Conservation (phyloP, 192 early-diverging fungal species). For the Ramicandelaber brevisporus region DNA sequence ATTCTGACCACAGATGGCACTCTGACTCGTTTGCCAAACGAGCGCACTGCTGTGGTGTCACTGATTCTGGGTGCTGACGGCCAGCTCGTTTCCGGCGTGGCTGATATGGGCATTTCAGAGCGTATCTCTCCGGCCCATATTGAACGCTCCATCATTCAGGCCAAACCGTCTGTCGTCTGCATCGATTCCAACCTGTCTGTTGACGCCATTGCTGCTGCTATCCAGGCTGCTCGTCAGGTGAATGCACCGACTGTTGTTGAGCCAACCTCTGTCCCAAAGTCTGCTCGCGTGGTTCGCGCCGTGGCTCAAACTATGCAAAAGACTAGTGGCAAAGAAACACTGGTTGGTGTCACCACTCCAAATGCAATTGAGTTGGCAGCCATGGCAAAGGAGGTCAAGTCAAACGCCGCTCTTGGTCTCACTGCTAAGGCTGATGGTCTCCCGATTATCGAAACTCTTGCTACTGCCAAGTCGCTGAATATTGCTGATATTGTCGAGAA, state of each 20-base stretch:
- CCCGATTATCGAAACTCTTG: constrained; percentile 4
- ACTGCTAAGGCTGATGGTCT: not conserved
- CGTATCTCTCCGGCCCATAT: constrained; percentile 10
- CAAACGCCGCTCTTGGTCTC: not conserved
- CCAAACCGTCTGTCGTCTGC: constrained; percentile 17
- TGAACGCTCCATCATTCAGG: constrained; percentile 1
- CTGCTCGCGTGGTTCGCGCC: constrained; percentile 22
- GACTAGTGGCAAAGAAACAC: constrained; percentile 1
- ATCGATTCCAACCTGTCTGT: constrained; percentile 50
- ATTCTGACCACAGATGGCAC: constrained; percentile 25
- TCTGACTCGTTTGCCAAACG: constrained; percentile 1
- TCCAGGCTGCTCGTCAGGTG: constrained; percentile 6
- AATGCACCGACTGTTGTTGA: constrained; percentile 43
- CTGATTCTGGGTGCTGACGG: constrained; percentile 47
- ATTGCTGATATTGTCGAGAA: constrained; percentile 3
- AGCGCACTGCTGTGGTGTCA: constrained; percentile 54
- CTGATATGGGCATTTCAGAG: constrained; percentile 76
- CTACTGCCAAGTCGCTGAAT: constrained; percentile 2
- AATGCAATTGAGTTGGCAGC: constrained; percentile 39
- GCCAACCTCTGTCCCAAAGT: constrained; percentile 76
- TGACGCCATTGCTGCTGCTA: constrained; percentile 15
- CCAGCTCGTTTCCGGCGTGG: constrained; percentile 51
- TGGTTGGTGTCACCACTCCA: constrained; percentile 36
- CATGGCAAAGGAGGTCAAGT: constrained; percentile 25
- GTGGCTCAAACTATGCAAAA: constrained; percentile 10